Percentiles rank a stretch among this genome's conserved stretches.
Conservation (phyloP, 768 basidiomycete genomes). For the Leccinellum luteum region DNA sequence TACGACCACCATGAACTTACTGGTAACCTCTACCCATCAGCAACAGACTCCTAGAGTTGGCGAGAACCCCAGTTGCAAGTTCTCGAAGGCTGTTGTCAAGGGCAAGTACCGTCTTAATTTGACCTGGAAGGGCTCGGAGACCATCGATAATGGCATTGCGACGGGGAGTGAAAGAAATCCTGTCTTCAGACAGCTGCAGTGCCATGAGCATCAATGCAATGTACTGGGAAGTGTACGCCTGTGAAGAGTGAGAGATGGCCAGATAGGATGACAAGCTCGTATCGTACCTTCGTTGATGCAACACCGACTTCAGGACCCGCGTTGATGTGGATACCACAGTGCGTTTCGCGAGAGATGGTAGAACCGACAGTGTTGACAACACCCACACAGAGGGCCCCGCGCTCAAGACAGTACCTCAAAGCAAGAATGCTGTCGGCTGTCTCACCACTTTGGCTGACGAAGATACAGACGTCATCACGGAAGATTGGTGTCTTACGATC, state of each 20-base stretch:
- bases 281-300: conserved; percentile 86
- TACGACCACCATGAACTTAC: conserved; percentile 40
- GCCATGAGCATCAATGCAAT: conserved; percentile 98
- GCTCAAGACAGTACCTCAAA: conserved; percentile 92
- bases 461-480: conserved; percentile 96
- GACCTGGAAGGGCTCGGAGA: conserved; percentile 83
- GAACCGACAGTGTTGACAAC: conserved; percentile 99
- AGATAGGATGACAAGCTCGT: neutral
- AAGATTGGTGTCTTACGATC: conserved; percentile 99
- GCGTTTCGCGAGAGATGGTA: conserved; percentile 95
- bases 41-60: conserved; percentile 81
- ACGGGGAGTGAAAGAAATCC: conserved; percentile 87
- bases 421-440: conserved; percentile 98
- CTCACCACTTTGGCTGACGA: conserved; percentile 97
- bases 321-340: conserved; percentile 99
- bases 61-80: conserved; percentile 74
- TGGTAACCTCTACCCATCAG: conserved; percentile 99
- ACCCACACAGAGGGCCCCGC: conserved; percentile 95
- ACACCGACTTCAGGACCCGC: conserved; percentile 99
- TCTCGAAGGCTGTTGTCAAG: conserved; percentile 75
- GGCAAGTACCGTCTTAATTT: conserved; percentile 85
- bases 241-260: conserved; percentile 3
- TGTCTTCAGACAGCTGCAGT: conserved; percentile 96
- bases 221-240: conserved; percentile 99
- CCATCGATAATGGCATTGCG: conserved; percentile 92